Evolutionary conservation across 2,329 filamentous ascomycete species (phyloP).

Genomic region (Colletotrichum tropicale): DNA sequence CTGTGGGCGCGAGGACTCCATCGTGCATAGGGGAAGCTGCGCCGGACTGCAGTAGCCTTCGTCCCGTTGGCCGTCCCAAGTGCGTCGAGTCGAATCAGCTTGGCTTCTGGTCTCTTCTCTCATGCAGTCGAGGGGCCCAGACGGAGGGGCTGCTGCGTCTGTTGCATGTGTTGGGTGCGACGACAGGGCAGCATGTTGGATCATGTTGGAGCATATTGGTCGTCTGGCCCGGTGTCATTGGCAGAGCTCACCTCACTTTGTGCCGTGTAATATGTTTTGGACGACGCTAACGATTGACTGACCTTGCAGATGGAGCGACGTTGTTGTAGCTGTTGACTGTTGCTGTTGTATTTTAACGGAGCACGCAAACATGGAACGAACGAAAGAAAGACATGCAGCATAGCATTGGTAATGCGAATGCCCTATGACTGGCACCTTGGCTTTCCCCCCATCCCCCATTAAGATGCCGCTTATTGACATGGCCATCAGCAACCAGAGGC

Average conservation of each 20-base stretch:
- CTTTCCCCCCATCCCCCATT: background rate
- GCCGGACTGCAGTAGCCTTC: background rate
- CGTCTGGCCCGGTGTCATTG: background rate
- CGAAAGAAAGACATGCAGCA: background rate
- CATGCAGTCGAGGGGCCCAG: background rate
- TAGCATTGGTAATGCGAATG: background rate
- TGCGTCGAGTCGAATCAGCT: background rate
- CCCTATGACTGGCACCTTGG: background rate
- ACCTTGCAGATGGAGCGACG: background rate
- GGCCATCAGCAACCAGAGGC: background rate
- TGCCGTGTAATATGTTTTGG: background rate
- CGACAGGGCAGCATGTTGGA: background rate
- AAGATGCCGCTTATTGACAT: background rate
- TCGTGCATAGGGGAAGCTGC: slow-evolving; percentile 1
- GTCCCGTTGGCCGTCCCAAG: background rate
- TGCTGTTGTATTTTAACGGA: background rate
- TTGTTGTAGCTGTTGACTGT: background rate
- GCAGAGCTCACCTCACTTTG: background rate
- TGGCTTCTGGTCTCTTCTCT: background rate
- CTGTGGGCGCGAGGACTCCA: background rate
- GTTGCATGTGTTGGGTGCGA: background rate
- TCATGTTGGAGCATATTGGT: background rate
- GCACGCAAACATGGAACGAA: background rate
- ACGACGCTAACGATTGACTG: background rate
- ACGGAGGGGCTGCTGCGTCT: background rate